These are phyloP conservation scores for Myotisia sp. DNA, from an alignment of 2,329 filamentous ascomycete species.

Conservation along the genomic window DNA sequence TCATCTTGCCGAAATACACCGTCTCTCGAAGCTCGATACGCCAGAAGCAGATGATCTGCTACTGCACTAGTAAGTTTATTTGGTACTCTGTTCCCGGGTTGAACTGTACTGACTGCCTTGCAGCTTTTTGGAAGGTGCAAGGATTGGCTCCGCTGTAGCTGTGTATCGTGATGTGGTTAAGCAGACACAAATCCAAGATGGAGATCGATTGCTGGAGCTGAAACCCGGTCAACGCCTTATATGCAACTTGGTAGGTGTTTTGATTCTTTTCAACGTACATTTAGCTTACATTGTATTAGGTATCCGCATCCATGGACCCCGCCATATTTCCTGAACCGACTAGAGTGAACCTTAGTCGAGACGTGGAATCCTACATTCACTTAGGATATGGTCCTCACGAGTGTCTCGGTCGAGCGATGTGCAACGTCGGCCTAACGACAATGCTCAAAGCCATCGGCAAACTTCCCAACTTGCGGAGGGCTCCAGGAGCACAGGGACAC, in stretches of 20 bases:
- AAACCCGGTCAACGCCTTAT: slow-evolving; percentile 24
- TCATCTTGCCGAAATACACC: slow-evolving; percentile 36
- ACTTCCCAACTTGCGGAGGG: slow-evolving; percentile 33
- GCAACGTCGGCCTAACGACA: slow-evolving; percentile 26
- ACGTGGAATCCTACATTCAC: slow-evolving; percentile 27
- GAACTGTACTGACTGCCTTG: slow-evolving; percentile 38
- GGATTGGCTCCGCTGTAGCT: slow-evolving; percentile 26
- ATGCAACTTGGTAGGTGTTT: slow-evolving; percentile 24
- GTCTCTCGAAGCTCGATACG: slow-evolving; percentile 33
- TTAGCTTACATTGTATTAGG: slow-evolving; percentile 27
- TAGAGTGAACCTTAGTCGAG: slow-evolving; percentile 33
- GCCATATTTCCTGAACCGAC: slow-evolving; percentile 25
- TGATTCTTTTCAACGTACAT: slow-evolving; percentile 12
- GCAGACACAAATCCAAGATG: slow-evolving; percentile 22
- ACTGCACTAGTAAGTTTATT: slow-evolving; percentile 33
- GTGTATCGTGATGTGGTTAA: slow-evolving; percentile 24
- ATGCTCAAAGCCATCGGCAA: slow-evolving; percentile 32
- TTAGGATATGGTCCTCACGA: slow-evolving; percentile 37
- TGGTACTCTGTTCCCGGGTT: slow-evolving; percentile 29
- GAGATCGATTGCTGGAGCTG: slow-evolving; percentile 20
- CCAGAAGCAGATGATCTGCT: slow-evolving; percentile 35
- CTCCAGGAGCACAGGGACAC: slow-evolving; percentile 33
- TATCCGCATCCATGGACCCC: slow-evolving; percentile 25
- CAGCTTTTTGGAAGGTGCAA: slow-evolving; percentile 30
- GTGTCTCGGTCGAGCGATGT: slow-evolving; percentile 31